phyloP scores from a whole-genome alignment of 345 rosid genomes.

The Citrus maxima region DNA sequence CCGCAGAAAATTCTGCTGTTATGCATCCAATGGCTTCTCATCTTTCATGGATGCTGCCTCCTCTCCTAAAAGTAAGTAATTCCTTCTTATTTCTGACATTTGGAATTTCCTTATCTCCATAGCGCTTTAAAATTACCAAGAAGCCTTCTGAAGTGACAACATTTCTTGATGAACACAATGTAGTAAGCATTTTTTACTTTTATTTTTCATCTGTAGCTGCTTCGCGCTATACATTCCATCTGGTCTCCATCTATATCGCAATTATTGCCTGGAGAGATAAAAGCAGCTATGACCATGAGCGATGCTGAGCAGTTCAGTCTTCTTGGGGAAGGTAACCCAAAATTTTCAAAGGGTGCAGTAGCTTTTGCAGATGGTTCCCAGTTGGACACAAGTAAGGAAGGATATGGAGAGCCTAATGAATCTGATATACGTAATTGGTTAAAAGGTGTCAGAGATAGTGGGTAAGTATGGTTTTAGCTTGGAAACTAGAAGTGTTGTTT shows the following conservation, averaged over 20 bases:
- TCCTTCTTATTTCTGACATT: constrained; percentile 2
- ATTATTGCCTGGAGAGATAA: constrained; percentile 65
- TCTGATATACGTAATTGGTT: constrained; percentile 86
- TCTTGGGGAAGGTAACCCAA: constrained; percentile 75
- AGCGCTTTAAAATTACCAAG: neutral
- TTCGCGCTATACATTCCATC: constrained; percentile 76
- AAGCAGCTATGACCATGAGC: constrained; percentile 79
- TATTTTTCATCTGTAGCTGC: constrained; percentile 59
- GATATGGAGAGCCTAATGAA: constrained; percentile 62
- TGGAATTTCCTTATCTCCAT: constrained; percentile 2
- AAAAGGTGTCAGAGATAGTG: constrained; percentile 94
- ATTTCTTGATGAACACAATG: constrained; percentile 6
- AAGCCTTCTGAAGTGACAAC: neutral
- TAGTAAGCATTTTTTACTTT: constrained; percentile 15
- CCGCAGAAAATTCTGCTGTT: constrained; percentile 29
- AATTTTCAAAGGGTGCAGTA: constrained; percentile 52
- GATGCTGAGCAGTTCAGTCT: constrained; percentile 63
- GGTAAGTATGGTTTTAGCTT: constrained; percentile 47
- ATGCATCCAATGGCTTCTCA: constrained; percentile 91
- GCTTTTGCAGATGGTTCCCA: constrained; percentile 65
- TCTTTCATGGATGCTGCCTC: constrained; percentile 96
- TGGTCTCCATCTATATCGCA: constrained; percentile 76
- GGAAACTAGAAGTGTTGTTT: neutral
- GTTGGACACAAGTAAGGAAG: constrained; percentile 53
- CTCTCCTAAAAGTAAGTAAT: constrained; percentile 72